phyloP scores from a whole-genome alignment of 495 filamentous ascomycete genomes.

The Gamarada debralockiae region DNA sequence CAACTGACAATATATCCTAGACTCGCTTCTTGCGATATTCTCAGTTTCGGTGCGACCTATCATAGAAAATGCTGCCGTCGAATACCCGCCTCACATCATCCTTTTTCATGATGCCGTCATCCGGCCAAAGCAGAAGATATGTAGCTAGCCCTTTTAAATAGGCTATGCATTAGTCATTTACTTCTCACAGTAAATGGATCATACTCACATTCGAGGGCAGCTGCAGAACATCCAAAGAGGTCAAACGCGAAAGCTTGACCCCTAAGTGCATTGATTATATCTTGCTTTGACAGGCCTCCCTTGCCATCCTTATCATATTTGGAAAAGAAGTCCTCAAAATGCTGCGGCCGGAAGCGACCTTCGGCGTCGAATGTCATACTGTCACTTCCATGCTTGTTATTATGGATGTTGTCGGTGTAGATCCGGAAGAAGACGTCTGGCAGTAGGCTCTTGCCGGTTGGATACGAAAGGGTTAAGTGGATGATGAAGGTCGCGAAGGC shows the following conservation, averaged over 20 bases:
- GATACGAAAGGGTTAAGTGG: slow-evolving; percentile 47
- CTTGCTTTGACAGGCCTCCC: too few relatives aligned
- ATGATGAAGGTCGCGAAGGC: slow-evolving; percentile 42
- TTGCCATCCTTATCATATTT: slow-evolving; percentile 39
- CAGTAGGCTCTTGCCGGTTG: slow-evolving; percentile 36
- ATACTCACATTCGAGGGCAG: slow-evolving; percentile 36
- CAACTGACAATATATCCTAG: too few relatives aligned
- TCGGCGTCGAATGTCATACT: slow-evolving; percentile 48
- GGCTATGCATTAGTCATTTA: too few relatives aligned
- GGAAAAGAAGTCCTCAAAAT: slow-evolving; percentile 55
- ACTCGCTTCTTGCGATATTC: too few relatives aligned
- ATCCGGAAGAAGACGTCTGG: slow-evolving; percentile 51
- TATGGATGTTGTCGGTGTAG: slow-evolving; percentile 46
- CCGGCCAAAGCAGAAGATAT: slow-evolving; percentile 39
- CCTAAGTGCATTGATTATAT: too few relatives aligned
- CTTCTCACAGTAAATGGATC: slow-evolving; percentile 26
- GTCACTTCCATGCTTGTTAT: slow-evolving; percentile 56
- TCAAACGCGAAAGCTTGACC: slow-evolving; percentile 32
- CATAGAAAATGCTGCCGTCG: slow-evolving; percentile 41
- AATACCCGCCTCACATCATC: slow-evolving; percentile 29
- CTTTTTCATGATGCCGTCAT: slow-evolving; percentile 28
- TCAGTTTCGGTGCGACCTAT: too few relatives aligned
- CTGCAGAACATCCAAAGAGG: slow-evolving; percentile 39
- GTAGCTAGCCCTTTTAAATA: slow-evolving; percentile 38
- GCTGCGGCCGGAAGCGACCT: slow-evolving; percentile 49